Percentiles rank a stretch among this genome's conserved stretches.
Conservation (phyloP, 176 grass and related monocot genomes). For the Bonia amplexicaulis region DNA sequence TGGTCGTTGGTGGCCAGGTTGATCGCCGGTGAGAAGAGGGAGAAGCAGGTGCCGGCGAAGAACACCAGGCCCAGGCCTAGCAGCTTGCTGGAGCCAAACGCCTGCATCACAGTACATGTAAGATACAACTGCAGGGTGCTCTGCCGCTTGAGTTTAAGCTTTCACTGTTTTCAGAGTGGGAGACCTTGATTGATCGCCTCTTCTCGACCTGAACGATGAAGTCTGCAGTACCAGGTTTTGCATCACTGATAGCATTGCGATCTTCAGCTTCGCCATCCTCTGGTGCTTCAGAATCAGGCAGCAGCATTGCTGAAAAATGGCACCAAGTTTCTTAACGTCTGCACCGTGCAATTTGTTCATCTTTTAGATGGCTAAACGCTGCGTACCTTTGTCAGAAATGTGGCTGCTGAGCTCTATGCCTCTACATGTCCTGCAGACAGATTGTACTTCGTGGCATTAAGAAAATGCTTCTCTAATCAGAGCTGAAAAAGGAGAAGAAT, state of each 20-base stretch:
- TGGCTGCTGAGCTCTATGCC: not conserved
- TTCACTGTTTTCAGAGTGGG: no score
- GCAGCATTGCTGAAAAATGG: not conserved
- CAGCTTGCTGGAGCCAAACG: not conserved
- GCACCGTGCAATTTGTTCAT: not conserved
- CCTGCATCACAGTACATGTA: not conserved
- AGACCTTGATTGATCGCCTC: constrained; percentile 48
- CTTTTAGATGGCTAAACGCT: not conserved
- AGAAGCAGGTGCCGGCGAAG: constrained; percentile 58
- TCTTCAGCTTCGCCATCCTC: not conserved
- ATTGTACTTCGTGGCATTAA: not conserved
- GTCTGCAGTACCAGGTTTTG: constrained; percentile 36
- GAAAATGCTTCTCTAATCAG: not conserved
- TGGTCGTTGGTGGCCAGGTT: constrained; percentile 64
- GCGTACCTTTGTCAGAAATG: not conserved
- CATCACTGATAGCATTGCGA: not conserved
- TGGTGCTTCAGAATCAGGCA: constrained; percentile 7
- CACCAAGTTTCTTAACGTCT: not conserved
- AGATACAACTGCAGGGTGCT: no score
- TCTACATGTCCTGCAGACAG: not conserved
- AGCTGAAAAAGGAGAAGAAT: not conserved
- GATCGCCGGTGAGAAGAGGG: constrained; percentile 59
- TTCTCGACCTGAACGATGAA: constrained; percentile 49
- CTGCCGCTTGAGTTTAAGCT: no score
- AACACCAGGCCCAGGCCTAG: constrained; percentile 50